Conservation (phyloP, 257 asterid genomes). For the Przewalskia tangutica region DNA sequence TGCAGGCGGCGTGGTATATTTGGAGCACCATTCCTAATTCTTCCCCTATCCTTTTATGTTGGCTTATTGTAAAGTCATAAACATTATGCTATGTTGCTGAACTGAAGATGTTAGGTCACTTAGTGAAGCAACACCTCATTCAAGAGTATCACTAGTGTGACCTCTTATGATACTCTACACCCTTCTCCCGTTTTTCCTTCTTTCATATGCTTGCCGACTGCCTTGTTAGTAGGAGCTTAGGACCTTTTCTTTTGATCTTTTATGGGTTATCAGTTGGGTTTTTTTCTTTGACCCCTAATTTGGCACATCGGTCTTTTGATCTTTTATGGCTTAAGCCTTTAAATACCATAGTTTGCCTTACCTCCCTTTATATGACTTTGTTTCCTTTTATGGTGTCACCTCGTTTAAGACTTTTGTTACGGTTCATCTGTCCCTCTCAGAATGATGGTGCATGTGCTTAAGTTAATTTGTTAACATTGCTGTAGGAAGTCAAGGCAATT, state of each 20-base stretch:
- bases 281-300: background rate
- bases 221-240: background rate
- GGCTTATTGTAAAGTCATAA: background rate
- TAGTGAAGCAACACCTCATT: background rate
- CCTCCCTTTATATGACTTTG: background rate
- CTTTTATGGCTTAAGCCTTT: background rate
- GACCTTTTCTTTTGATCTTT: background rate
- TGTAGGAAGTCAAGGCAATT: constrained; percentile 62
- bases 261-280: background rate
- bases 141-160: background rate
- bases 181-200: background rate
- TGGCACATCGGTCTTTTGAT: background rate
- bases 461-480: background rate
- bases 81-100: background rate
- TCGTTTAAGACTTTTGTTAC: background rate
- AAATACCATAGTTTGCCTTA: constrained; percentile 1
- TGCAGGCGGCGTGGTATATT: background rate
- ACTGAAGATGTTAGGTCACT: background rate
- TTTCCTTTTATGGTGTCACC: background rate
- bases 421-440: background rate
- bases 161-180: background rate
- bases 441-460: background rate
- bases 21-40: background rate
- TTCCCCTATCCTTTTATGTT: background rate
- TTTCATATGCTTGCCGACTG: background rate